Percentiles rank a stretch among this genome's conserved stretches.
phyloP scores from a whole-genome alignment of 2,329 filamentous ascomycete species.

The Colletotrichum liaoningense region DNA sequence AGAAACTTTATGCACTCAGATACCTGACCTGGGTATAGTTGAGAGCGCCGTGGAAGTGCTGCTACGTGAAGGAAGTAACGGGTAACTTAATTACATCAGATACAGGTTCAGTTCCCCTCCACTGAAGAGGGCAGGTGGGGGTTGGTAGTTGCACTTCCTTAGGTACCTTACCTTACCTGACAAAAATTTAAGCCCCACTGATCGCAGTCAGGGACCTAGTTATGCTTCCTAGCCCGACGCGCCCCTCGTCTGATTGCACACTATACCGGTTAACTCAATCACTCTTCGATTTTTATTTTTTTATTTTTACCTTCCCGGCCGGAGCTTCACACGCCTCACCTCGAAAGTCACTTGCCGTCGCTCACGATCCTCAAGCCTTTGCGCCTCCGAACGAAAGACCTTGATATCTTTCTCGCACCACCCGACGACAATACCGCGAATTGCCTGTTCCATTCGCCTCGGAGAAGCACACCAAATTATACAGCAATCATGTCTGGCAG shows the following conservation, averaged over 20 bases:
- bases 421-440: neutral
- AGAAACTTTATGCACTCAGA: neutral
- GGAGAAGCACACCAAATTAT: neutral
- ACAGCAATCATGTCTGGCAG: constrained; percentile 60
- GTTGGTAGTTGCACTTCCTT: constrained; percentile 23
- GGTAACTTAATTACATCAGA: constrained; percentile 10
- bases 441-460: neutral
- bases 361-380: neutral
- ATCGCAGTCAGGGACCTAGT: neutral
- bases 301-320: neutral
- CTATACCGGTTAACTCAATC: constrained; percentile 10
- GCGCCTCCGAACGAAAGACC: neutral
- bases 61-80: neutral
- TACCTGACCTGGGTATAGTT: neutral
- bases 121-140: constrained; percentile 40
- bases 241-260: neutral
- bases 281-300: constrained; percentile 8
- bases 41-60: neutral
- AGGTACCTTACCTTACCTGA: neutral
- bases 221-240: neutral
- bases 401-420: neutral
- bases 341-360: neutral
- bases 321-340: neutral
- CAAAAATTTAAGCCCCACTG: constrained; percentile 25
- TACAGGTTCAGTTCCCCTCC: neutral